Evolutionary conservation across 2,329 filamentous ascomycete species (phyloP).

Genomic region (Bertia moriformis): DNA sequence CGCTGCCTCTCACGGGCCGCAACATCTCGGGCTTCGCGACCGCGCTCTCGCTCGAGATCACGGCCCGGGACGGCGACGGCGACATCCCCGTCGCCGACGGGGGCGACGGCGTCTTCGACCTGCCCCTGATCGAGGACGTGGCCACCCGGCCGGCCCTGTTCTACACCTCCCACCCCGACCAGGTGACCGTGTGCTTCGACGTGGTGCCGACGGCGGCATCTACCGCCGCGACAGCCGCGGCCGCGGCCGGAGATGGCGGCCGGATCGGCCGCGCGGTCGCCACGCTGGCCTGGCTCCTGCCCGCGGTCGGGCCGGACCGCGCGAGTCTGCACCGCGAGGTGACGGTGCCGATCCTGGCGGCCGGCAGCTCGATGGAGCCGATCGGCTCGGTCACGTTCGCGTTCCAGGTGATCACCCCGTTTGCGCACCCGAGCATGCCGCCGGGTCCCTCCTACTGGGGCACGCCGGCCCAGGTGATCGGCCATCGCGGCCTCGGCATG

Average conservation of each 20-base stretch:
- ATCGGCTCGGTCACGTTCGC: slow-evolving; percentile 96
- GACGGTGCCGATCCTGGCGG: slow-evolving; percentile 77
- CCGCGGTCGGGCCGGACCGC: slow-evolving; percentile 67
- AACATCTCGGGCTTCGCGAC: not conserved
- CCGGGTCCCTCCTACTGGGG: slow-evolving; percentile 91
- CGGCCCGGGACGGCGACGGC: not conserved
- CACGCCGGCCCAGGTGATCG: slow-evolving; percentile 67
- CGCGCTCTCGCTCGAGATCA: not conserved
- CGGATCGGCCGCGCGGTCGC: slow-evolving; percentile 83
- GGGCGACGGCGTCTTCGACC: slow-evolving; percentile 60
- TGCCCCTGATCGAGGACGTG: slow-evolving; percentile 87
- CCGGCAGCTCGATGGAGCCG: slow-evolving; percentile 70
- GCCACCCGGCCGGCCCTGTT: slow-evolving; percentile 88
- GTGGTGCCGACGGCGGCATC: slow-evolving; percentile 79
- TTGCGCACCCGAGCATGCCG: slow-evolving; percentile 82
- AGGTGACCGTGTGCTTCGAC: slow-evolving; percentile 84
- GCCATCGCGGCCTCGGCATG: slow-evolving; percentile 69
- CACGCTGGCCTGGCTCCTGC: slow-evolving; percentile 71
- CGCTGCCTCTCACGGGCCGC: not conserved
- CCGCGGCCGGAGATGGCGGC: too few species aligned
- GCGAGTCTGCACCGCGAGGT: slow-evolving; percentile 86
- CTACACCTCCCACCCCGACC: slow-evolving; percentile 59
- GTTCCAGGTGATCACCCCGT: slow-evolving; percentile 87
- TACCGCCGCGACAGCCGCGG: slow-evolving; percentile 58
- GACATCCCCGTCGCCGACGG: not conserved